These are phyloP conservation scores for Claviceps lovelessii DNA, from an alignment of 2,329 filamentous ascomycete species.

Conservation along the genomic window DNA sequence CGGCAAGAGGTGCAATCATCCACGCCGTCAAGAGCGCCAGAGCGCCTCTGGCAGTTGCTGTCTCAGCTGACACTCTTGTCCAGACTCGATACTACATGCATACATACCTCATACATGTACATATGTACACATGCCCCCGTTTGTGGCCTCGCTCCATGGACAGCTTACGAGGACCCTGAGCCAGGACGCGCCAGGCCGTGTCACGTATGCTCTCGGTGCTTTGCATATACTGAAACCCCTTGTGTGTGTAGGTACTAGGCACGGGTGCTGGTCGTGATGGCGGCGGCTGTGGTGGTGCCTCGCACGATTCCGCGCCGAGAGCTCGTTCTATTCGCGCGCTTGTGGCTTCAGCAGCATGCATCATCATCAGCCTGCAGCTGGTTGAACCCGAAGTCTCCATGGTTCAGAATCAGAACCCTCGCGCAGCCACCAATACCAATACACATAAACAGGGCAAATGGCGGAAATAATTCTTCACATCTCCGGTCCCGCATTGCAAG, in stretches of 20 bases:
- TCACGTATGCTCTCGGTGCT: not conserved
- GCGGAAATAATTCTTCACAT: no score
- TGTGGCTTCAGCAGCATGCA: not conserved
- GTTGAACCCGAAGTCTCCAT: not conserved
- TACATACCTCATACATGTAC: no score
- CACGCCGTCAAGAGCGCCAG: not conserved
- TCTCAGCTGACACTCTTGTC: not conserved
- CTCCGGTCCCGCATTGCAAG: no score
- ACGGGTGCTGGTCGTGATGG: not conserved
- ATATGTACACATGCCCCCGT: no score
- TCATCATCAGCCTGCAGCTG: not conserved
- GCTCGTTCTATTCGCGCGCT: not conserved
- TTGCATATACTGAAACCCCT: not conserved
- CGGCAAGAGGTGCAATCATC: not conserved
- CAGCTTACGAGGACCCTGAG: no score
- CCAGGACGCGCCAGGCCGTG: no score
- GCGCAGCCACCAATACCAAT: not conserved
- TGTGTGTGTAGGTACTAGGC: not conserved
- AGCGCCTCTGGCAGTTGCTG: not conserved
- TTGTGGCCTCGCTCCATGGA: no score
- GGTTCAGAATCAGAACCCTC: not conserved
- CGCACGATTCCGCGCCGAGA: not conserved
- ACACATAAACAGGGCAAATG: not conserved
- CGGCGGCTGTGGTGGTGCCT: not conserved
- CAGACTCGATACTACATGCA: no score